Base-by-base conservation (phyloP, 2,329 filamentous ascomycete species). In the Penicillium palitans region DNA sequence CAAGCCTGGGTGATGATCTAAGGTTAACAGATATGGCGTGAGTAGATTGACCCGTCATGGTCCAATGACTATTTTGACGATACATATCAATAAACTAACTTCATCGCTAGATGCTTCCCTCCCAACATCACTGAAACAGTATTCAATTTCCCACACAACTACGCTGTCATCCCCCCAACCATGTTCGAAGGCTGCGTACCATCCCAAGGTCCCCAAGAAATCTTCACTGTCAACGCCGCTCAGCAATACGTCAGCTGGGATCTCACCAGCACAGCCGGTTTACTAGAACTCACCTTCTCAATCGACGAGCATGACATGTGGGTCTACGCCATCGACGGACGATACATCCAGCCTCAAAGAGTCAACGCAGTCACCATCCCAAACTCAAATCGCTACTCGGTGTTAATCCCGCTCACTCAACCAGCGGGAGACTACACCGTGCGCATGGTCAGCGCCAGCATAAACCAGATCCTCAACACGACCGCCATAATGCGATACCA, bases 381-480 rank as follows among this genome's bases (percentile, higher is more conserved):
- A 19, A 72, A 72, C 35, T 76, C 78, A 10, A 72, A 76, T 47
- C 71, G 79, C 24, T 74, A 76, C 59, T 77, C 78, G 0, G 73
- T 78, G 10, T 58, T 81, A 2, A 66, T 80, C 3, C 75, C 77
- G 58, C 72, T 84, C 5, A 70, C 79, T 42, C 76, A 79, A 41
- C 67, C 66, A 1, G 63, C 76, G 0, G 81, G 81, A 0, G 72
- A 81, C 57, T 87, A 84, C 68, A 80, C 79, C 7, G 80, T 87
- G 33, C 83, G 86, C 3, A 74, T 83, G 41, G 79, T 81, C 27
- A 79, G 81, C 17, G 72, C 74, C 15, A 76, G 74, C 31, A 70
- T 77, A 2, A 79, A 81, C 12, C 86, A 88, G 66, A 77, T 87
- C 54, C 76, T 88, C 31, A 77, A 78, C 15, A 84, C 81, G 1